phyloP scores from a whole-genome alignment of 1,284 basidiomycete genomes.

The Cystobasidiaceae sp. region DNA sequence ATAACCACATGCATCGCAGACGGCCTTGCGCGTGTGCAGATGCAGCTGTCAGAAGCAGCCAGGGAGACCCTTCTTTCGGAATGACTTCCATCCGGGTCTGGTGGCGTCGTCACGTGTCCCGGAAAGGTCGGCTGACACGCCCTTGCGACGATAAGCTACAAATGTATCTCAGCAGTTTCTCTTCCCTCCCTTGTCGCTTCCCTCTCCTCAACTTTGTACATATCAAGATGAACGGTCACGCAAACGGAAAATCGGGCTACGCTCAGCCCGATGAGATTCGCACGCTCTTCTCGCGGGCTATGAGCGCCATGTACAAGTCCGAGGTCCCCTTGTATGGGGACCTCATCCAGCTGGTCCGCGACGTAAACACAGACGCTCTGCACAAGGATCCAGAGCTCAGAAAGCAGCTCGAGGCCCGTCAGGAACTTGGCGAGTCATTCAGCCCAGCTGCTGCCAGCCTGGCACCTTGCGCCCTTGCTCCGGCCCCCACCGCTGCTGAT shows the following conservation, averaged over 20 bases:
- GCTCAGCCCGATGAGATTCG: constrained; percentile 45
- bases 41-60: too few species aligned
- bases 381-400: background rate
- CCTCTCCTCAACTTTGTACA: background rate
- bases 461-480: too few species aligned
- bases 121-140: too few species aligned
- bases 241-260: constrained; percentile 3
- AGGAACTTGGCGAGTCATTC: constrained; percentile 23
- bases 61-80: too few species aligned
- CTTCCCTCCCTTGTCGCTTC: too few species aligned
- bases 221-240: background rate
- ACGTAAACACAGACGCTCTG: constrained; percentile 44
- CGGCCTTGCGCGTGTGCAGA: too few species aligned
- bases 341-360: constrained; percentile 47
- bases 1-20: too few species aligned
- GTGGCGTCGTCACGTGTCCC: too few species aligned
- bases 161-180: too few species aligned
- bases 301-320: constrained; percentile 47
- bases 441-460: background rate
- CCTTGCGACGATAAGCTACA: too few species aligned
- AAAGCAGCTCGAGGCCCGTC: constrained; percentile 7
- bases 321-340: constrained; percentile 51
- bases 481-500: too few species aligned
- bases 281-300: constrained; percentile 45
- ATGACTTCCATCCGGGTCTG: too few species aligned